Conservation (phyloP, 371 early-diverging fungal genomes). For the Capniomyces stellatus region DNA sequence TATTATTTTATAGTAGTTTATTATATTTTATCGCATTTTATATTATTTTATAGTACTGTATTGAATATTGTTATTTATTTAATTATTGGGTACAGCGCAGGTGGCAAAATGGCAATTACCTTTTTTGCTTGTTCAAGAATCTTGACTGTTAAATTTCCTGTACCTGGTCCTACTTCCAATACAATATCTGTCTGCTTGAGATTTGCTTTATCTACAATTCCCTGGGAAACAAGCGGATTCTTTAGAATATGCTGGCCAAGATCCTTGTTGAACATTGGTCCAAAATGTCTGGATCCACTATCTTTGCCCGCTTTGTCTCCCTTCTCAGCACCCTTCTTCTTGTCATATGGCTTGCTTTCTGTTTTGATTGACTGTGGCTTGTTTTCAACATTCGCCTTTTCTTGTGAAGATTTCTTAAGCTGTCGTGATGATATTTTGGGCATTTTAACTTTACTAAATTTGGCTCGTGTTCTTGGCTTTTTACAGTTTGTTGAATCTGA, state of each 20-base stretch:
- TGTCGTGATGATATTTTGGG: constrained; percentile 24
- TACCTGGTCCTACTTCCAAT: constrained; percentile 99
- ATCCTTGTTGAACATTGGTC: constrained; percentile 91
- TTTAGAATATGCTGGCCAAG: constrained; percentile 99
- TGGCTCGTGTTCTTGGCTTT: too few species aligned
- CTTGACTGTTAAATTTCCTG: constrained; percentile 98
- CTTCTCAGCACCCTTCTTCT: neutral
- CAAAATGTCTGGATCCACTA: constrained; percentile 20
- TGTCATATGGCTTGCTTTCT: constrained; percentile 10
- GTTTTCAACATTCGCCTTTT: constrained; percentile 18
- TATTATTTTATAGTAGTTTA: too few species aligned
- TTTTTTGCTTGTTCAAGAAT: constrained; percentile 89
- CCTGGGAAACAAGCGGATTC: constrained; percentile 94
- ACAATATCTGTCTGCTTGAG: constrained; percentile 89
- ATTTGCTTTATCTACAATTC: constrained; percentile 94
- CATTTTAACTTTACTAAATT: constrained; percentile 13
- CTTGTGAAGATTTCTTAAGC: constrained; percentile 22
- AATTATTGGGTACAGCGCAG: too few species aligned
- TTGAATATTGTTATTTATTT: too few species aligned
- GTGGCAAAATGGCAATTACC: too few species aligned
- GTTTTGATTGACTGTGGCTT: constrained; percentile 16
- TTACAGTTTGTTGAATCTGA: too few species aligned
- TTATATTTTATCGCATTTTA: too few species aligned
- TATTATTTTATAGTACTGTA: too few species aligned
- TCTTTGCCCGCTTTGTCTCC: too few species aligned